Evolutionary conservation across 75 land plant species (phyloP).

Genomic region (Selaginella tamariscina): DNA sequence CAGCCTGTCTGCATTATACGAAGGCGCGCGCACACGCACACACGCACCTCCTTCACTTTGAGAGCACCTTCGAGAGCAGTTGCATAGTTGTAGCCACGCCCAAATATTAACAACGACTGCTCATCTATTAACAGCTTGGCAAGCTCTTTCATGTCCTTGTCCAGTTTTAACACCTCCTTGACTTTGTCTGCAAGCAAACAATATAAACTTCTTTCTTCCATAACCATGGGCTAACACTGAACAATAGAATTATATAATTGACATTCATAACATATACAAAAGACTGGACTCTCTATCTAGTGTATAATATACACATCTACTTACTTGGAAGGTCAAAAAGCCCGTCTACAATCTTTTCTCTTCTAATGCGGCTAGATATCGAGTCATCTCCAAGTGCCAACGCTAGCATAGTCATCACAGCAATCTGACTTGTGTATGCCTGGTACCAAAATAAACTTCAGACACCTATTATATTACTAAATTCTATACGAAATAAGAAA

Average conservation of each 20-base stretch:
- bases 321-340: conserved; percentile 77
- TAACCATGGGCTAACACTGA: neutral
- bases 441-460: conserved; percentile 13
- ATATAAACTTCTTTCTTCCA: neutral
- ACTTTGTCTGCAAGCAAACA: conserved; percentile 46
- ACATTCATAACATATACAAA: no score
- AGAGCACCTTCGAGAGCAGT: conserved; percentile 96
- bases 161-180: conserved; percentile 73
- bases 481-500: neutral
- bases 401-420: conserved; percentile 91
- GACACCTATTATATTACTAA: neutral
- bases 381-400: conserved; percentile 85
- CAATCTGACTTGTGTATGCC: conserved; percentile 99
- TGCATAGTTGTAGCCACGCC: conserved; percentile 96
- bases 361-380: conserved; percentile 54
- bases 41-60: conserved; percentile 94
- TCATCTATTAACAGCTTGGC: conserved; percentile 65
- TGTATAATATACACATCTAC: neutral
- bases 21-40: no score
- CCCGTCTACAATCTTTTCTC: conserved; percentile 66
- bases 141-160: conserved; percentile 85
- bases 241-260: conserved; percentile 5
- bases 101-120: conserved; percentile 87
- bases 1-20: no score
- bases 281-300: no score